Evolutionary conservation across 768 basidiomycete species (phyloP).

Genomic region (Gloeophyllum trabeum): DNA sequence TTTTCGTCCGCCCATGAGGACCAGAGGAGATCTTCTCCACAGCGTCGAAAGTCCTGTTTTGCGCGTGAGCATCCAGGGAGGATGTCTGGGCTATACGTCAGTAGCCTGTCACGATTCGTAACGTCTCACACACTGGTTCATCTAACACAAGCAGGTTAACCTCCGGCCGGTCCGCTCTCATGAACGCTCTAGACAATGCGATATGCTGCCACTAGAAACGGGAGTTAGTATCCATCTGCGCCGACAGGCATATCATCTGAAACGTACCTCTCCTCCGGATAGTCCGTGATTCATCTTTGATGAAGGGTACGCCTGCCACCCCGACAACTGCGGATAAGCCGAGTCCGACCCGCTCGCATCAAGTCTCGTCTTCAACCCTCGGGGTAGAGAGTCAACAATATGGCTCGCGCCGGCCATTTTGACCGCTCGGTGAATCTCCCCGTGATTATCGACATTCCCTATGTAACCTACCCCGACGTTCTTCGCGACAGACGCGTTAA

Average conservation of each 20-base stretch:
- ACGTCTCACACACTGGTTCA: slow-evolving; percentile 63
- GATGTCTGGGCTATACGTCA: no score
- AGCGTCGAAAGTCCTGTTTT: slow-evolving; percentile 70
- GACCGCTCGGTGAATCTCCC: slow-evolving; percentile 54
- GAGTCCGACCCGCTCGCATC: slow-evolving; percentile 51
- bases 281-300: slow-evolving; percentile 46
- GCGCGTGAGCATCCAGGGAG: slow-evolving; percentile 69
- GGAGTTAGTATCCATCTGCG: slow-evolving; percentile 2
- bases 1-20: slow-evolving; percentile 48
- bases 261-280: slow-evolving; percentile 73
- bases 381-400: slow-evolving; percentile 54
- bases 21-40: slow-evolving; percentile 54
- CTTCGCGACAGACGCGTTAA: slow-evolving; percentile 64
- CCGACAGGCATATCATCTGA: neutral
- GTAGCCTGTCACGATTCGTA: no score
- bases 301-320: slow-evolving; percentile 21
- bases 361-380: slow-evolving; percentile 64
- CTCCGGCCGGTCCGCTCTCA: slow-evolving; percentile 66
- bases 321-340: slow-evolving; percentile 21
- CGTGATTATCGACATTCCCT: slow-evolving; percentile 42
- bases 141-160: slow-evolving; percentile 78
- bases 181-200: slow-evolving; percentile 79
- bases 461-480: slow-evolving; percentile 83
- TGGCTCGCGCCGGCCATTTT: slow-evolving; percentile 59
- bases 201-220: slow-evolving; percentile 70